Base-by-base conservation (phyloP, 305 asterid species). In the Fraxinus albicans region DNA sequence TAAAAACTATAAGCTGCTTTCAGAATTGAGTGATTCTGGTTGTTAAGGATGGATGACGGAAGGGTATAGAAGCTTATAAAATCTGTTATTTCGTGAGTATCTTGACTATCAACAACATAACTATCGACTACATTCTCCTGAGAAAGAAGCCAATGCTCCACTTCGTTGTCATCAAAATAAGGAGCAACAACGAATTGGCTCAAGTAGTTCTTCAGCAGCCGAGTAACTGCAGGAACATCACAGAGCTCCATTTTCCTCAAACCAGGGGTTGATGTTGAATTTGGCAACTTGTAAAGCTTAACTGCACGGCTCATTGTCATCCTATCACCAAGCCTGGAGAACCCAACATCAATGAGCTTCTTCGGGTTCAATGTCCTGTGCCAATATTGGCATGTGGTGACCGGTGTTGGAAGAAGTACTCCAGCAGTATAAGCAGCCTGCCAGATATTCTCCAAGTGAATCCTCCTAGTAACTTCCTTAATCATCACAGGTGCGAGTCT, bases 351-450 rank as follows among this genome's bases (percentile, higher is more conserved):
- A 25, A 87, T 82, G 6, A 87, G 88, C 55, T 87, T 87, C 83
- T 87, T 87, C 2, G 89, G 89, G 81, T 87, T 84, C 69, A 87
- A 40, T 0, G 89, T 82, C 69, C 89, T 77, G 36, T 87, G 88
- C 89, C 89, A 87, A 79, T 87, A 87, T 44, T 80, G 84, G 27
- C 89, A 82, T 12, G 86, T 79, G 9, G 86, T 79, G 1, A 84
- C 55, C 0, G 86, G 89, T 0, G 89, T 87, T 0, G 89, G 89
- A 38, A 87, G 85, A 77, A 87, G 83, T 8, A 85, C 85, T 2
- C 89, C 89, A 0, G 88, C 88, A 34, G 88, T 87, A n/a, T 87
- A 87, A 1, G 88, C 88, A 1, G 88, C 89, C 81, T 87, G 89
- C 88, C 88, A 87, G 55, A 86, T 79, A 47, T 84, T 77, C 29